Evolutionary conservation across 257 asterid genomes (phyloP).

Genomic region (Salvia miltiorrhiza): DNA sequence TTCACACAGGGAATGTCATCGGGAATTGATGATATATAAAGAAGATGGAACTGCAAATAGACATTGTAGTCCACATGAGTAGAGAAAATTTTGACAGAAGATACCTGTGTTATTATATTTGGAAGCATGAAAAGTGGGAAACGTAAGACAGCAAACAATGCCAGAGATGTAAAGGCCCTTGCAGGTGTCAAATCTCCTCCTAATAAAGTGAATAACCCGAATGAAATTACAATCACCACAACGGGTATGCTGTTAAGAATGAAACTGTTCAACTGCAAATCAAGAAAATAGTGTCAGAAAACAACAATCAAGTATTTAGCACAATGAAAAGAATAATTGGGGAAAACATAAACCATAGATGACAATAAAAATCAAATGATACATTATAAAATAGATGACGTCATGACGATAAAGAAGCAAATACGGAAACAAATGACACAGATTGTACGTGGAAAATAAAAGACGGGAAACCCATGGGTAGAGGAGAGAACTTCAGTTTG

Average conservation of each 20-base stretch:
- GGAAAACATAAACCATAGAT: background rate
- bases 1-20: background rate
- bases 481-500: background rate
- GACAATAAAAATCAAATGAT: background rate
- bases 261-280: slow-evolving; percentile 77
- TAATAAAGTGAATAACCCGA: slow-evolving; percentile 73
- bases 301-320: background rate
- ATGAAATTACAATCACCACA: slow-evolving; percentile 82
- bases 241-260: slow-evolving; percentile 87
- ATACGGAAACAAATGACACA: background rate
- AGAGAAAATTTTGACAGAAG: slow-evolving; percentile 5
- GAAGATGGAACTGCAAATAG: background rate
- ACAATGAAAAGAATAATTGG: background rate
- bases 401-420: background rate
- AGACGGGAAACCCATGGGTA: background rate
- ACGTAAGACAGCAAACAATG: slow-evolving; percentile 85
- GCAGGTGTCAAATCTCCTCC: slow-evolving; percentile 98
- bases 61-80: background rate
- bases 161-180: slow-evolving; percentile 91
- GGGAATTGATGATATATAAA: no score
- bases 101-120: slow-evolving; percentile 81
- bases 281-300: slow-evolving; percentile 21
- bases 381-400: background rate
- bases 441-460: background rate
- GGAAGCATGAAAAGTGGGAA: slow-evolving; percentile 98